phyloP scores from a whole-genome alignment of 345 rosid genomes.

The Isatis tinctoria region DNA sequence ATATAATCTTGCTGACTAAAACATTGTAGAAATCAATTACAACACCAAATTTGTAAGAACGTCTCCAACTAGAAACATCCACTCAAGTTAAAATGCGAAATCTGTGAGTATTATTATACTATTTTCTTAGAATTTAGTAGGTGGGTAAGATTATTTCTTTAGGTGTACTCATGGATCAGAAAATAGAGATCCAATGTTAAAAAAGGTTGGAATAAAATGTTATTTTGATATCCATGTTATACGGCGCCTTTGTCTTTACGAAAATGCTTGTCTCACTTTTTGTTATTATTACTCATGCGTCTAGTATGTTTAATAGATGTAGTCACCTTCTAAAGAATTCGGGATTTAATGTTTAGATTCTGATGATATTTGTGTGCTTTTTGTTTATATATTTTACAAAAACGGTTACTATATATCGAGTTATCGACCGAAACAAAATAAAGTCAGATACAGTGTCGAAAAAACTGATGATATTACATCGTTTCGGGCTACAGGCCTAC shows the following conservation, averaged over 20 bases:
- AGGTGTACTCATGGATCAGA: slow-evolving; percentile 5
- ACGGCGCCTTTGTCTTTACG: slow-evolving; percentile 37
- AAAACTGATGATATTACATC: background rate
- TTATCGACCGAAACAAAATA: background rate
- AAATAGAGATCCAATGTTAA: background rate
- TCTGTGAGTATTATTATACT: background rate
- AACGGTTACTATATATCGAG: background rate
- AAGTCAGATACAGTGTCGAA: background rate
- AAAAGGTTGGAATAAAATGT: background rate
- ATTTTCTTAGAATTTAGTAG: background rate
- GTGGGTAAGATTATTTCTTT: slow-evolving; percentile 20
- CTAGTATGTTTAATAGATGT: background rate
- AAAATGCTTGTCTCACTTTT: slow-evolving; percentile 16
- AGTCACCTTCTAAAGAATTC: background rate
- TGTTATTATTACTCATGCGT: background rate
- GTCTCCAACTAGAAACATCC: background rate
- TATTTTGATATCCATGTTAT: slow-evolving; percentile 5
- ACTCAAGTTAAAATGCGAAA: background rate
- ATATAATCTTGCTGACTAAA: background rate
- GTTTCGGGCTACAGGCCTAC: background rate
- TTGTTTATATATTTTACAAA: background rate
- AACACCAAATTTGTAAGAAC: background rate
- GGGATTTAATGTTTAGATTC: no score
- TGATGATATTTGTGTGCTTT: no score
- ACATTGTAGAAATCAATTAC: background rate